phyloP scores from a whole-genome alignment of 108 stramenopile genomes.

The Nitzschia sp. region DNA sequence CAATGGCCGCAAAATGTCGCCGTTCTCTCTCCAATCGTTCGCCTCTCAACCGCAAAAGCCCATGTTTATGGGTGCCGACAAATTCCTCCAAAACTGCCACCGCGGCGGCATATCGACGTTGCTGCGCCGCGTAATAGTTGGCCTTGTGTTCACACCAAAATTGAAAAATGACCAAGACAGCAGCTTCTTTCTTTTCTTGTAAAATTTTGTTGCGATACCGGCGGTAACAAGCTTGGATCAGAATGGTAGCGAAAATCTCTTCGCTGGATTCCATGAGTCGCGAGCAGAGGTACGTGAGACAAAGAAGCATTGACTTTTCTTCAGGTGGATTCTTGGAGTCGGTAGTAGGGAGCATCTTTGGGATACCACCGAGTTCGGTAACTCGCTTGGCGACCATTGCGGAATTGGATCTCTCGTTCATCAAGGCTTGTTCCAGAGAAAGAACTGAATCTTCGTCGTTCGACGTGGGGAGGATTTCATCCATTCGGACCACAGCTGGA shows the following conservation, averaged over 20 bases:
- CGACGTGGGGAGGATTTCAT: conserved; percentile 58
- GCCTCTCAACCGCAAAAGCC: conserved; percentile 22
- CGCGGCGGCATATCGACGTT: conserved; percentile 31
- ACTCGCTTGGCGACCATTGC: conserved; percentile 53
- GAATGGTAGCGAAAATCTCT: conserved; percentile 65
- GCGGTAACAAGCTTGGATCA: conserved; percentile 62
- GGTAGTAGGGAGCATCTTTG: conserved; percentile 68
- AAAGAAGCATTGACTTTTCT: conserved; percentile 79
- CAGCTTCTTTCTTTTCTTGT: conserved; percentile 35
- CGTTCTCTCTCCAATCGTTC: conserved; percentile 27
- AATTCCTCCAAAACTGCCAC: conserved; percentile 57
- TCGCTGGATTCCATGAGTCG: conserved; percentile 84
- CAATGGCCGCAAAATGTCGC: neutral
- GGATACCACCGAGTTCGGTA: conserved; percentile 84
- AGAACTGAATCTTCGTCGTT: conserved; percentile 7
- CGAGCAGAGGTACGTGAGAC: conserved; percentile 81
- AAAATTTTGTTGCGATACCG: conserved; percentile 12
- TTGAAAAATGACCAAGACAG: conserved; percentile 37
- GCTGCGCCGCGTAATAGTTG: conserved; percentile 41
- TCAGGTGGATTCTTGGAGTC: conserved; percentile 75
- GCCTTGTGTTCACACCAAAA: conserved; percentile 43
- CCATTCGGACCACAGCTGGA: conserved; percentile 57
- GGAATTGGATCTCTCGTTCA: conserved; percentile 69
- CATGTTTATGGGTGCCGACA: conserved; percentile 12
- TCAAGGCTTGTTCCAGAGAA: conserved; percentile 32